phyloP scores from a whole-genome alignment of 106 monocot genomes.

The Triglochin maritima region DNA sequence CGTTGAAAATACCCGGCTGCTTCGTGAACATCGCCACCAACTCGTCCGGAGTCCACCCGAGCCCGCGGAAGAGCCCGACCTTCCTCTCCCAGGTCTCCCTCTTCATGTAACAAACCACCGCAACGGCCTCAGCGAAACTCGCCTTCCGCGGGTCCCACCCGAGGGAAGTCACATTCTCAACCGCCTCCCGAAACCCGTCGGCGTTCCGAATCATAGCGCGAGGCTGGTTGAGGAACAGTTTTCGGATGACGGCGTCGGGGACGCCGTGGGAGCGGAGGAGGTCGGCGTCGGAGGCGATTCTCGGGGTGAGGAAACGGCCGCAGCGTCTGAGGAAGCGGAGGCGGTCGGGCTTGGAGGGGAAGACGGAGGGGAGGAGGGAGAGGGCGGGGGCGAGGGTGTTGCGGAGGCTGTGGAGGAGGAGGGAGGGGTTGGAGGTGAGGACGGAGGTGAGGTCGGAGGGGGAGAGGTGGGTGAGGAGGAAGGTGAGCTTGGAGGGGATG shows the following conservation, averaged over 20 bases:
- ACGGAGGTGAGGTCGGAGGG: no score
- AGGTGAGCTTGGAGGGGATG: no score
- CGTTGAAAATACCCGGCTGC: constrained; percentile 3
- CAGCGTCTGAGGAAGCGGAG: constrained; percentile 5
- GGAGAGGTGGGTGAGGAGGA: no score
- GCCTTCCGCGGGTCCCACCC: not conserved
- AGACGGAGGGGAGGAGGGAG: not conserved
- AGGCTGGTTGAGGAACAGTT: constrained; percentile 3
- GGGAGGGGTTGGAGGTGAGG: no score
- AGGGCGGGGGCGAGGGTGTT: constrained; percentile 3
- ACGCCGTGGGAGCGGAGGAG: constrained; percentile 1
- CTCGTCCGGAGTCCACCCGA: constrained; percentile 26
- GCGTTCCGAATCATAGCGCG: not conserved
- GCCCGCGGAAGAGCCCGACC: constrained; percentile 8
- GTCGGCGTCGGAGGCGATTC: not conserved
- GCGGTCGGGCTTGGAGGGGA: constrained; percentile 4
- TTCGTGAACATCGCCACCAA: constrained; percentile 5
- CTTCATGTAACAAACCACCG: not conserved
- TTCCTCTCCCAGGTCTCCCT: constrained; percentile 10
- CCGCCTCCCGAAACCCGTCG: no score
- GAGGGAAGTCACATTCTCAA: not conserved
- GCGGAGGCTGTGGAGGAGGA: not conserved
- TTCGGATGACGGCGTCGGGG: not conserved
- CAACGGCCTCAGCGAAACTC: constrained; percentile 13
- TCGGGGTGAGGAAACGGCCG: constrained; percentile 1